Conservation (phyloP, 495 filamentous ascomycete genomes). For the Talaromyces ruber region DNA sequence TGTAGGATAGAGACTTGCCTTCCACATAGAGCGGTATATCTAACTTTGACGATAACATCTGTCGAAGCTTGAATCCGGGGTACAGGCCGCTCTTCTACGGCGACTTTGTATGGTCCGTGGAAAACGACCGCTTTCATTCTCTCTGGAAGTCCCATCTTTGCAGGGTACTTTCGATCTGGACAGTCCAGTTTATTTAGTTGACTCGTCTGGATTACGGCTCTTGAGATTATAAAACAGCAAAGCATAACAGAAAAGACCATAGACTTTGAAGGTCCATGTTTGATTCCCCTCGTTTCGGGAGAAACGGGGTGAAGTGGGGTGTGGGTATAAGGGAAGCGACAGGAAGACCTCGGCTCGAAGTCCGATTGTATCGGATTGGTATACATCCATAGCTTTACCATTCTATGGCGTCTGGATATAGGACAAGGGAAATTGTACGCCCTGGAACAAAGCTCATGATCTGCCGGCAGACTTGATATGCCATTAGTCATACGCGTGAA, state of each 20-base stretch:
- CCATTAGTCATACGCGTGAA: background rate
- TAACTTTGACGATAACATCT: constrained; percentile 81
- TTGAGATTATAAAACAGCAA: background rate
- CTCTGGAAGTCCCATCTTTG: background rate
- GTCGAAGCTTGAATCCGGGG: constrained; percentile 56
- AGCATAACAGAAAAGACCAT: background rate
- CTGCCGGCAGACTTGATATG: background rate
- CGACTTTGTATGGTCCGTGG: constrained; percentile 36
- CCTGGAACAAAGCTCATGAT: background rate
- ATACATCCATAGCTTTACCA: background rate
- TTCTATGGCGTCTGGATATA: background rate
- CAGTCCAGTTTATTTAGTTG: background rate
- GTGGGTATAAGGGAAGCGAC: background rate
- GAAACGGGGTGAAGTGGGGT: background rate
- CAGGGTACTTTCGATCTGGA: too few relatives aligned
- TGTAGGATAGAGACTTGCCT: constrained; percentile 45
- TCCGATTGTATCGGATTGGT: background rate
- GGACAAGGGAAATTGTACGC: background rate
- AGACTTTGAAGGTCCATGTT: background rate
- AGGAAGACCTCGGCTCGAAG: background rate
- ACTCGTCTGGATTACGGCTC: background rate
- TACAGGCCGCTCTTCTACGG: constrained; percentile 39
- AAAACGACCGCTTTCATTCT: constrained; percentile 43
- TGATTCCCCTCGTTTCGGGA: background rate
- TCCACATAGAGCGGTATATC: constrained; percentile 81